A percentile compares a stretch with the other conserved stretches of the same genome.
Evolutionary conservation across 192 early-diverging fungal genomes (phyloP).

Genomic region (Coemansia sp.): DNA sequence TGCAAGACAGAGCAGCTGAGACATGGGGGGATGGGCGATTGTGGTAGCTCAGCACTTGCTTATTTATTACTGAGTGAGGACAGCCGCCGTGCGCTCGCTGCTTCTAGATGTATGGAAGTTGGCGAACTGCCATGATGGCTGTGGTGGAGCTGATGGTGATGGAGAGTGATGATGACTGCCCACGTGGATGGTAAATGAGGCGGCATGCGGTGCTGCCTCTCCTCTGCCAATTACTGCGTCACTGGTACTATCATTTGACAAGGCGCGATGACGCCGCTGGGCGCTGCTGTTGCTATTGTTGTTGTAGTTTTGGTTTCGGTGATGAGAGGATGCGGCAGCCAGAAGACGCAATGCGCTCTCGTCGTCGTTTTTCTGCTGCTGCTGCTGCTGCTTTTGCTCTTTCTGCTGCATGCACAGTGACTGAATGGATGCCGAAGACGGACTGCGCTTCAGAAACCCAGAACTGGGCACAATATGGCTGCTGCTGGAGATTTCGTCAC

Average conservation of each 20-base stretch:
- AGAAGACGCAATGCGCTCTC: not conserved
- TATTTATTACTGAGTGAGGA: not conserved
- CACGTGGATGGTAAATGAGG: slow-evolving; percentile 7
- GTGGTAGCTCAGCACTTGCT: not conserved
- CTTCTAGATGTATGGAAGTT: slow-evolving; percentile 10
- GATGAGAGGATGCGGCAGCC: not conserved
- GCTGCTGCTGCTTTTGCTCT: not conserved
- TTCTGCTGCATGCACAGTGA: slow-evolving; percentile 14
- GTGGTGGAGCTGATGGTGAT: no score
- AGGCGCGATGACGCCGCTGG: slow-evolving; percentile 1
- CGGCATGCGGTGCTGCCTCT: not conserved
- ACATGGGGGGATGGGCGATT: not conserved
- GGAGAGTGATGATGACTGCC: not conserved
- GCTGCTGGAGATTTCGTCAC: not conserved
- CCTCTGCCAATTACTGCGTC: slow-evolving; percentile 6
- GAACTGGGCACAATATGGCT: not conserved
- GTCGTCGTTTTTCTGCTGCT: not conserved
- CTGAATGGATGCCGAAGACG: slow-evolving; percentile 16
- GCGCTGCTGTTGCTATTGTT: no score
- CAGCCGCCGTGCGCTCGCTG: not conserved
- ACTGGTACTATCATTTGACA: not conserved
- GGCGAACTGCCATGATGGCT: slow-evolving; percentile 11
- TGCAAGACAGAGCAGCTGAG: slow-evolving; percentile 10
- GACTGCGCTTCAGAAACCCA: slow-evolving; percentile 27
- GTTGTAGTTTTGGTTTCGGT: not conserved